Base-by-base conservation (phyloP, 2,329 filamentous ascomycete genomes). In the Talaromyces pinophilus region DNA sequence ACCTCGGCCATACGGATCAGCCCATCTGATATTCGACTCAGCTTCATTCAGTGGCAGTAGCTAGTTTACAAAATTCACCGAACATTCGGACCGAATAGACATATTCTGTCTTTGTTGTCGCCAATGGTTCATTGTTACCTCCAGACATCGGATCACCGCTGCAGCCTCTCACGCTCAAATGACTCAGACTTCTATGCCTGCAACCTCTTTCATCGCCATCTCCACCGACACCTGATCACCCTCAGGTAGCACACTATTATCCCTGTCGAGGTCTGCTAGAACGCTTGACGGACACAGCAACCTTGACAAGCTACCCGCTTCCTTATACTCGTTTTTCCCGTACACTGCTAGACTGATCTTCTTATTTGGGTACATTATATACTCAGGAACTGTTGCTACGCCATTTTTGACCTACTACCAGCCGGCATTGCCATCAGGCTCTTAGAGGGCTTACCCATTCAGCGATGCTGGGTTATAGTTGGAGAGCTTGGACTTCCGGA, bases 391-490 rank as follows among this genome's bases (percentile, higher is more conserved):
- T 1, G 54, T 33, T n/a, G n/a, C 13, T 25, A 38, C 33, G 54
- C 54, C 33, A 17, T 59, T 38, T 40, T 40, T 59, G 33, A 40
- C n/a, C 54, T 33, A 59, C 19, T 40, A 8, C 54, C 54, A 59
- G n/a, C 54, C 54, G 10, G 54, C n/a, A 15, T 13, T 40, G 35
- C 33, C 54, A 40, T 38, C 33, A n/a, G 54, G 54, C 33, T 59
- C 54, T 30, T 59, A n/a, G 33, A 59, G 54, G 17, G 33, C n/a
- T 25, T 40, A 59, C 15, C 35, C 54, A 8, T 25, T 22, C n/a
- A 59, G 54, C n/a, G 54, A 59, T 59, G 30, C 33, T 11, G 54
- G 54, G n/a, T 59, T 25, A 15, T 59, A 59, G 13, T 59, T 59
- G 54, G 30, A 15, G 54, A 59, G 33, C 19, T 59, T 59, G 33